Evolutionary conservation across 805 yeast genomes (phyloP).

Genomic region (Dipodascus albidus): DNA sequence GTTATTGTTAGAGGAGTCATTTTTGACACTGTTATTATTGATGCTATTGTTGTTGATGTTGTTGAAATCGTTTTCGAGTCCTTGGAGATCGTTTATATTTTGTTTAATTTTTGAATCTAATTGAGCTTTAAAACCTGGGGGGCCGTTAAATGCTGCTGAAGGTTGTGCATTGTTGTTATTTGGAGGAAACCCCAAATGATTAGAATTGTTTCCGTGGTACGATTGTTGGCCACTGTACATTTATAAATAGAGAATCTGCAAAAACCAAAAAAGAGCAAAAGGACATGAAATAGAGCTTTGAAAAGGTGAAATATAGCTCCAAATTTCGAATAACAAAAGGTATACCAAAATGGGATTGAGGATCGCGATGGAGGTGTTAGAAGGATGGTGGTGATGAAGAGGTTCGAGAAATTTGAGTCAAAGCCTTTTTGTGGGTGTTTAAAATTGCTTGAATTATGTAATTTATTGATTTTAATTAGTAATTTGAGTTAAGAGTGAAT

Average conservation of each 20-base stretch:
- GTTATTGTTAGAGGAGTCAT: background rate
- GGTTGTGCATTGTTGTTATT: background rate
- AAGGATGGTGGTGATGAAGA: no score
- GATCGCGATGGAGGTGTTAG: no score
- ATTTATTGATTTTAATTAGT: no score
- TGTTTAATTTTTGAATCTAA: background rate
- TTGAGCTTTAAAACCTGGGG: background rate
- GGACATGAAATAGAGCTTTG: no score
- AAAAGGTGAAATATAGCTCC: no score
- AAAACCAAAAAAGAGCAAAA: background rate
- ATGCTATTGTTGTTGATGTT: slow-evolving; percentile 3
- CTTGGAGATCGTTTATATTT: slow-evolving; percentile 3
- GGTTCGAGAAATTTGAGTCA: no score
- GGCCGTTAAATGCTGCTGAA: background rate
- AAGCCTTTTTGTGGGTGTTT: no score
- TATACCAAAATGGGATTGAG: no score
- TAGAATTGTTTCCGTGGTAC: slow-evolving; percentile 3
- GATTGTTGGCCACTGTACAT: slow-evolving; percentile 1
- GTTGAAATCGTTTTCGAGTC: background rate
- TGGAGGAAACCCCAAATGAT: background rate
- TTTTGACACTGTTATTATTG: background rate
- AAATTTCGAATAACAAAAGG: no score
- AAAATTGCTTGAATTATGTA: no score
- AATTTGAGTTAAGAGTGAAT: no score
- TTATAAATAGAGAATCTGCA: background rate